A percentile compares a stretch with the other conserved stretches of the same genome.
Conservation (phyloP, 352 stramenopile genomes). For the Globisporangium nagaii region DNA sequence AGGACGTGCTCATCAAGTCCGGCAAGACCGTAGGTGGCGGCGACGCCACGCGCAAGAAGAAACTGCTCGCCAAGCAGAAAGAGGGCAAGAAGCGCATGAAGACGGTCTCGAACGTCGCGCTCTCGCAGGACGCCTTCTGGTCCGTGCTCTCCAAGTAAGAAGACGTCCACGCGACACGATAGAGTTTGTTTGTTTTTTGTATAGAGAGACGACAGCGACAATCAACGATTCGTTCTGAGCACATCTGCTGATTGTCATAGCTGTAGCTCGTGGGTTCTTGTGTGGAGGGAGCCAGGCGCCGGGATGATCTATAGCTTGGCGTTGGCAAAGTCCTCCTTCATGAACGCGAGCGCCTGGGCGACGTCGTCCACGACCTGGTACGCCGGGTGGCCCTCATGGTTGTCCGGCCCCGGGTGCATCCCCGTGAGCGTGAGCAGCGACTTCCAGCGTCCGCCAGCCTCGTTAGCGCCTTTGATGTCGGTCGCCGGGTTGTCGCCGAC, state of each 20-base stretch:
- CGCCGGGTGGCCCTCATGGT: slow-evolving; percentile 55
- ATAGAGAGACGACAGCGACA: neutral
- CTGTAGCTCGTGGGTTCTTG: too few relatives aligned
- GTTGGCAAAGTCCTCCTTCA: slow-evolving; percentile 60
- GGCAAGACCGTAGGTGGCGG: slow-evolving; percentile 96
- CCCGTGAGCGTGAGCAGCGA: slow-evolving; percentile 81
- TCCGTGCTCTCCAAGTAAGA: slow-evolving; percentile 92
- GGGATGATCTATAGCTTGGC: slow-evolving; percentile 2
- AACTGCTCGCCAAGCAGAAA: slow-evolving; percentile 99
- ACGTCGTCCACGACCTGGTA: slow-evolving; percentile 78
- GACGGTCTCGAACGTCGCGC: slow-evolving; percentile 93
- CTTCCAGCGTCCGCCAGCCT: slow-evolving; percentile 69
- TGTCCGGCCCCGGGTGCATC: slow-evolving; percentile 68
- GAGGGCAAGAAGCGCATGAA: slow-evolving; percentile 97
- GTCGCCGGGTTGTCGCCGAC: slow-evolving; percentile 81
- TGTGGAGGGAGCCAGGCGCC: too few relatives aligned
- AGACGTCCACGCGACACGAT: neutral
- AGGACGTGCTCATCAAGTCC: slow-evolving; percentile 95
- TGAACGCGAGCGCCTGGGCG: slow-evolving; percentile 59
- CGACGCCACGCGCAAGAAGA: slow-evolving; percentile 98
- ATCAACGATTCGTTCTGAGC: neutral
- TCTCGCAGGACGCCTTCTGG: slow-evolving; percentile 98
- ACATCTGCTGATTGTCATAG: too few relatives aligned
- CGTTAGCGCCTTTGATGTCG: slow-evolving; percentile 78
- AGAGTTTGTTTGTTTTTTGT: too few relatives aligned